Conservation (phyloP, 2,329 filamentous ascomycete genomes). For the Phyllosticta citriasiana region DNA sequence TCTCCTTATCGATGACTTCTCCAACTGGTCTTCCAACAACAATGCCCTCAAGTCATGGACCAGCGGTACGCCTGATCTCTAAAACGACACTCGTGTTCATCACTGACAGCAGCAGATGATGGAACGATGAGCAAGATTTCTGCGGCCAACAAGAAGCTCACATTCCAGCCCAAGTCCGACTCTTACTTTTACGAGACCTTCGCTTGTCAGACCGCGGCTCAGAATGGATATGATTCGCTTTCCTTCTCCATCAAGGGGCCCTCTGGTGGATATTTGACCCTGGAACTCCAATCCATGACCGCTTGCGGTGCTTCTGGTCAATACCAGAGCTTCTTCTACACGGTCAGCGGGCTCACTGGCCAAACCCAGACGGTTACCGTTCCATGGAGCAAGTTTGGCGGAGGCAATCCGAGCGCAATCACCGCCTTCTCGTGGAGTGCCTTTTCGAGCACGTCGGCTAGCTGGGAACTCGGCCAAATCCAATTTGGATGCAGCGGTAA, state of each 20-base stretch:
- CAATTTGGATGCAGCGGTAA: conserved; percentile 33
- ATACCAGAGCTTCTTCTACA: conserved; percentile 36
- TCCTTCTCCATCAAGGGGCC: conserved; percentile 40
- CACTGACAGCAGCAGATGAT: conserved; percentile 34
- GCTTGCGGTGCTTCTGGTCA: conserved; percentile 30
- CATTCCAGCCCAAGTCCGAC: conserved; percentile 38
- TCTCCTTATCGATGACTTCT: conserved; percentile 30
- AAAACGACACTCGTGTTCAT: no score
- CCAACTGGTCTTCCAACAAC: conserved; percentile 25
- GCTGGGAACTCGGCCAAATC: conserved; percentile 42
- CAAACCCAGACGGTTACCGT: conserved; percentile 41
- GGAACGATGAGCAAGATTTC: conserved; percentile 37
- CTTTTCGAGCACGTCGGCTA: conserved; percentile 28
- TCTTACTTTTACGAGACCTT: conserved; percentile 49
- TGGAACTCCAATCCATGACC: conserved; percentile 41
- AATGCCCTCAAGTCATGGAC: conserved; percentile 27
- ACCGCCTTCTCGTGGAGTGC: conserved; percentile 35
- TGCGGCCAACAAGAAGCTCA: conserved; percentile 35
- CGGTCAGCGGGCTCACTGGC: conserved; percentile 40
- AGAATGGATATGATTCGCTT: conserved; percentile 38
- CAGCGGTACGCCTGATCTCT: conserved; percentile 19
- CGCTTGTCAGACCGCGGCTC: conserved; percentile 36
- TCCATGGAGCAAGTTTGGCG: conserved; percentile 40
- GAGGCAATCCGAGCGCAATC: conserved; percentile 42
- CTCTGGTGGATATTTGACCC: conserved; percentile 28